Conservation (phyloP, 2,329 filamentous ascomycete species). For the Aspergillaceae sp. region DNA sequence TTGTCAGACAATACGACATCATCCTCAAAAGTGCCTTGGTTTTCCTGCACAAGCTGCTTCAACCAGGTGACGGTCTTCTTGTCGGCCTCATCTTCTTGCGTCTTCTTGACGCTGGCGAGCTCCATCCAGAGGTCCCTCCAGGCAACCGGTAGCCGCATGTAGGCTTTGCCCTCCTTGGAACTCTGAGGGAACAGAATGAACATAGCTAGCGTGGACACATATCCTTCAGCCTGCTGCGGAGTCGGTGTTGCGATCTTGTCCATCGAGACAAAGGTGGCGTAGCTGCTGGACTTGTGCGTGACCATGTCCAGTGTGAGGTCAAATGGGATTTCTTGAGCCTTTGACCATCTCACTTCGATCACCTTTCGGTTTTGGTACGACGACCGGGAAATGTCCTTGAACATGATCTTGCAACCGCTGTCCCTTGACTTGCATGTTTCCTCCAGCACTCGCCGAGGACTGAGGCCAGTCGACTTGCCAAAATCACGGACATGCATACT, state of each 20-base stretch:
- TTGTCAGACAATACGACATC: slow-evolving; percentile 69
- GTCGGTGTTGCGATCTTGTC: slow-evolving; percentile 63
- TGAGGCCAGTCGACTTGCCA: slow-evolving; percentile 70
- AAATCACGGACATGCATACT: slow-evolving; percentile 65
- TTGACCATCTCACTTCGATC: slow-evolving; percentile 70
- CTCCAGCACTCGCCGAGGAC: slow-evolving; percentile 67
- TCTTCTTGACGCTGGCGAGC: slow-evolving; percentile 61
- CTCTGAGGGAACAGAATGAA: slow-evolving; percentile 74
- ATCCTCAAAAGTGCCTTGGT: slow-evolving; percentile 48
- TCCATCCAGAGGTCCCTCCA: slow-evolving; percentile 87
- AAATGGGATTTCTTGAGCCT: slow-evolving; percentile 51
- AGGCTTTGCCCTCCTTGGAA: slow-evolving; percentile 76
- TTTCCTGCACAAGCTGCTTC: slow-evolving; percentile 34
- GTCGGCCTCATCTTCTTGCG: slow-evolving; percentile 60
- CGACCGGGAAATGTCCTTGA: slow-evolving; percentile 61
- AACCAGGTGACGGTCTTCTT: slow-evolving; percentile 60
- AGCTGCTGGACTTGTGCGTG: slow-evolving; percentile 36
- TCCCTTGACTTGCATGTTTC: slow-evolving; percentile 83
- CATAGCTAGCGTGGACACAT: slow-evolving; percentile 69
- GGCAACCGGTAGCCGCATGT: slow-evolving; percentile 63
- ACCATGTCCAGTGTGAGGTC: slow-evolving; percentile 36
- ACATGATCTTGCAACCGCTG: slow-evolving; percentile 57
- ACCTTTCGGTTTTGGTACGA: slow-evolving; percentile 68
- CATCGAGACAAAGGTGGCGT: slow-evolving; percentile 61
- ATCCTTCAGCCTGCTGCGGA: slow-evolving; percentile 74